Base-by-base conservation (phyloP, 768 basidiomycete species). In the Sistotremastrum niveocremeum region DNA sequence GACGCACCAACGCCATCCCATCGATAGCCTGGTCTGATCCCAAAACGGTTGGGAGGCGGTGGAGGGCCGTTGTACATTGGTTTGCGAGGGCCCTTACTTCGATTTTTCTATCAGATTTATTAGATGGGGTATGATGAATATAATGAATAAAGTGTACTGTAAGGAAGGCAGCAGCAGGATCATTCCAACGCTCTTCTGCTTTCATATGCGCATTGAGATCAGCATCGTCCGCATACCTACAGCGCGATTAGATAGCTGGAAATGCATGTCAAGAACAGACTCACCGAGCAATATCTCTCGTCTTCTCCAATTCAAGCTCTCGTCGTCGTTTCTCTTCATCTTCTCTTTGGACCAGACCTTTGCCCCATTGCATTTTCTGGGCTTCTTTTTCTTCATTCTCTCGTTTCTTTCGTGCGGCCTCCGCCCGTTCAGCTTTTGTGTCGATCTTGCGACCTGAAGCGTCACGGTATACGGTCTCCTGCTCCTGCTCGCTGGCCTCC, bases 281-380 rank as follows among this genome's bases (percentile, higher is more conserved):
- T 51, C 62, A 67, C 63, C 93, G 69, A 5, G 88, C 83, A 51
- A 97, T 82, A 11, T 77, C 72, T 48, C 68, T 71, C 8, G 64
- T 65, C 48, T 68, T 73, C 62, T 82, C 77, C 54, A 75, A 79
- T 61, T 86, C 81, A 56, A 86, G 59, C 48, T 88, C 78, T 47
- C 62, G 56, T 56, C 65, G 74, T 58, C 69, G 65, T 57, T 73
- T 74, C 63, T 91, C 86, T 44, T 71, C 65, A 49, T 91, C 84
- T 28, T 86, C 82, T 49, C 79, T 68, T 65, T 98, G 95, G 36
- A 90, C 84, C 34, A 98, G 57, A 32, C 95, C 95, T 62, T 94
- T 98, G 1, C 89, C 90, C 95, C 95, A 98, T 60, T 94, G 87
- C 87, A 94, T 90, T 68, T 88, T 93, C 59, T 75, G 68, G 42